Evolutionary conservation across 2,329 filamentous ascomycete genomes (phyloP).

Genomic region (Colletotrichum tropicale): DNA sequence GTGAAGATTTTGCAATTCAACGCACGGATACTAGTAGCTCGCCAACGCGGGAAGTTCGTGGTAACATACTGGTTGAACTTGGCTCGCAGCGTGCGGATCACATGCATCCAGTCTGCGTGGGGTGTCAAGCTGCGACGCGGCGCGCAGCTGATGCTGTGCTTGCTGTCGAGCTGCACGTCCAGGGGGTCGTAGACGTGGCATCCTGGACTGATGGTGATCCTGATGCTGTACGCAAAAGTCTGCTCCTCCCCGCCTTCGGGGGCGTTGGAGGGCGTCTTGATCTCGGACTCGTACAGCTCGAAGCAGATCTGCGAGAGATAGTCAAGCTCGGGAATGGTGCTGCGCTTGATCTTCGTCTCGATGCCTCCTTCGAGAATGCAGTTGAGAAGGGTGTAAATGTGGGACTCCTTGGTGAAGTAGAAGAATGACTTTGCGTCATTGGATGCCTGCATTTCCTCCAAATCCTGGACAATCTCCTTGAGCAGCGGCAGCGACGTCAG

Average conservation of each 20-base stretch:
- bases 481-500: constrained; percentile 91
- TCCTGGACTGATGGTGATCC: constrained; percentile 93
- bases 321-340: constrained; percentile 94
- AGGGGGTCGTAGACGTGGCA: constrained; percentile 97
- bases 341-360: constrained; percentile 94
- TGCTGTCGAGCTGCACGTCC: constrained; percentile 93
- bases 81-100: constrained; percentile 92
- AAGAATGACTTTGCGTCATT: constrained; percentile 95
- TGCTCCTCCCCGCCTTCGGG: constrained; percentile 61
- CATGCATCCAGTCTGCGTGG: constrained; percentile 93
- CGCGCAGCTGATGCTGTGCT: constrained; percentile 94
- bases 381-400: constrained; percentile 97
- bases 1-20: neutral
- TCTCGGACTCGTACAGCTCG: constrained; percentile 95
- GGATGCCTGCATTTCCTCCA: constrained; percentile 96
- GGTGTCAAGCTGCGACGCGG: constrained; percentile 88
- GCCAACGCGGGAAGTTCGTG: neutral
- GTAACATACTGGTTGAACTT: constrained; percentile 88
- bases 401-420: constrained; percentile 99
- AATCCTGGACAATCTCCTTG: constrained; percentile 94
- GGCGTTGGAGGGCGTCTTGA: constrained; percentile 55
- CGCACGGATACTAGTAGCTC: neutral
- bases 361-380: constrained; percentile 97
- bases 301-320: constrained; percentile 98
- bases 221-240: constrained; percentile 91